phyloP scores from a whole-genome alignment of 108 stramenopile species.

The Fragilariopsis cylindrus region DNA sequence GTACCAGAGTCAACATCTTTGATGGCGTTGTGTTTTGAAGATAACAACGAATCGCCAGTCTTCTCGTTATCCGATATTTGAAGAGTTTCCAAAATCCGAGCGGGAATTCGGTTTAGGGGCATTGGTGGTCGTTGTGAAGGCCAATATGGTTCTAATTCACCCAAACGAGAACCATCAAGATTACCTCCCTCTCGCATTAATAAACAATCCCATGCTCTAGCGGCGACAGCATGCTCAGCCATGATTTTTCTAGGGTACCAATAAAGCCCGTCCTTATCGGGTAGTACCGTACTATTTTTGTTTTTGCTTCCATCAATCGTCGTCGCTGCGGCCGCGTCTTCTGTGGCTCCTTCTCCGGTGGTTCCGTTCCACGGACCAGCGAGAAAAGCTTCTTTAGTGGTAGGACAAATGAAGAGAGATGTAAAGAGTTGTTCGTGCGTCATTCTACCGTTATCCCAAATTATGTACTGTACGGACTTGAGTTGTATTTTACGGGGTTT shows the following conservation, averaged over 20 bases:
- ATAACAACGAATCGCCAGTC: no score
- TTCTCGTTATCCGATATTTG: not conserved
- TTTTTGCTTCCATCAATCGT: not conserved
- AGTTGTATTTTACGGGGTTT: conserved; percentile 26
- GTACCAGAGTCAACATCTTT: not conserved
- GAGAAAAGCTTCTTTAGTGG: conserved; percentile 22
- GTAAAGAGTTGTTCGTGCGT: conserved; percentile 30
- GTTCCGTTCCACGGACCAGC: conserved; percentile 13
- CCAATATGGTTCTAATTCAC: conserved; percentile 2
- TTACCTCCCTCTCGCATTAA: conserved; percentile 18
- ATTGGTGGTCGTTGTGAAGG: conserved; percentile 1
- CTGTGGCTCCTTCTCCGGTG: not conserved
- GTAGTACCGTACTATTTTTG: conserved; percentile 23
- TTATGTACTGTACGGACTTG: conserved; percentile 28
- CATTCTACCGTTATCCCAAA: conserved; percentile 39
- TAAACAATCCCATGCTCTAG: conserved; percentile 49
- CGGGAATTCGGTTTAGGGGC: not conserved
- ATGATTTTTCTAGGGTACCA: conserved; percentile 34
- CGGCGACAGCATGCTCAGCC: conserved; percentile 52
- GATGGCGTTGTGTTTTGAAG: no score
- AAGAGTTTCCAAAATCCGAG: not conserved
- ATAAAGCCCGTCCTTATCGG: conserved; percentile 9
- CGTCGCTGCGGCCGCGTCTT: not conserved
- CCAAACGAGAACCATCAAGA: not conserved
- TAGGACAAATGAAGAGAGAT: conserved; percentile 22